Conservation (phyloP, 371 early-diverging fungal genomes). For the Capniomyces stellatus region DNA sequence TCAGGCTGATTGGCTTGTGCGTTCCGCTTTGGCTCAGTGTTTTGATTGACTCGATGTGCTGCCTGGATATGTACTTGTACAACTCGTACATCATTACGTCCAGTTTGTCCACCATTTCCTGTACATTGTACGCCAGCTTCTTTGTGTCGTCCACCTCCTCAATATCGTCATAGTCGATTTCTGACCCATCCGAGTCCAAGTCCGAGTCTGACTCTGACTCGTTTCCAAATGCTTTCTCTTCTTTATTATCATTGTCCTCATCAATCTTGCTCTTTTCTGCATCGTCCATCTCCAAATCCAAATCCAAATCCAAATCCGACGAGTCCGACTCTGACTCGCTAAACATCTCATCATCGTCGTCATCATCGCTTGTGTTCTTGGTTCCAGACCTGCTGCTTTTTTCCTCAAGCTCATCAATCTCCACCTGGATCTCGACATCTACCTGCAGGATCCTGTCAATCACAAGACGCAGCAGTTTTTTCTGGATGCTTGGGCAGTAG, state of each 20-base stretch:
- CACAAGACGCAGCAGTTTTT: constrained; percentile 48
- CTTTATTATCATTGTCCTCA: background rate
- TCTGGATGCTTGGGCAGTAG: constrained; percentile 57
- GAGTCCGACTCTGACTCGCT: constrained; percentile 12
- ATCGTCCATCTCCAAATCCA: too few species aligned
- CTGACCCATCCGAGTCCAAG: constrained; percentile 8
- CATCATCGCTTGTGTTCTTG: constrained; percentile 3
- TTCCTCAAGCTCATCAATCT: constrained; percentile 76
- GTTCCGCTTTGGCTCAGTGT: constrained; percentile 8
- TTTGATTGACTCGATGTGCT: too few species aligned
- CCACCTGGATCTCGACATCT: constrained; percentile 88
- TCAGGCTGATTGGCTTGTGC: constrained; percentile 8
- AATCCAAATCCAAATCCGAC: constrained; percentile 22
- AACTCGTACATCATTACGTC: constrained; percentile 64
- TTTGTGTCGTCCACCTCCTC: constrained; percentile 11
- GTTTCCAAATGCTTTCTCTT: background rate
- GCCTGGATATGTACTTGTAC: constrained; percentile 36
- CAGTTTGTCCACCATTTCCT: constrained; percentile 55
- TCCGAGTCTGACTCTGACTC: constrained; percentile 13
- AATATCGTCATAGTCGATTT: too few species aligned
- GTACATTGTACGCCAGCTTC: constrained; percentile 27
- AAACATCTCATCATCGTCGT: constrained; percentile 7
- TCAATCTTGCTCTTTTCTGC: background rate
- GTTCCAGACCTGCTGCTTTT: constrained; percentile 23
- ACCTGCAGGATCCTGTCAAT: constrained; percentile 69